phyloP scores from a whole-genome alignment of 108 stramenopile species.

The Parmales sp. region DNA sequence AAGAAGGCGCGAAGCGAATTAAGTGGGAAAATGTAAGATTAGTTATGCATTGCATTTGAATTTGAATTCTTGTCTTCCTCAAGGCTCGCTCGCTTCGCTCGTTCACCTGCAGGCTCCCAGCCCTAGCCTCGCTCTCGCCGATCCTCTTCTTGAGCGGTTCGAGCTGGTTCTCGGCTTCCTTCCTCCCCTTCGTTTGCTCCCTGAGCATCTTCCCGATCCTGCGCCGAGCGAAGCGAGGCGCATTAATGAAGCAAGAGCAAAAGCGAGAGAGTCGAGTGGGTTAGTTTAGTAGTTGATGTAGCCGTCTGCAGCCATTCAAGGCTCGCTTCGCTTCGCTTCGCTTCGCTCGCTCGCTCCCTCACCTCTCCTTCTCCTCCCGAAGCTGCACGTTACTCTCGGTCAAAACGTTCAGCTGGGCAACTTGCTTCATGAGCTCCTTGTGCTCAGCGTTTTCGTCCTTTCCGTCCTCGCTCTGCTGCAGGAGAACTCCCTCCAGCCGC shows the following conservation, averaged over 20 bases:
- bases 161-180: slow-evolving; percentile 29
- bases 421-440: slow-evolving; percentile 13
- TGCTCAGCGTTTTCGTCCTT: slow-evolving; percentile 12
- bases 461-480: neutral
- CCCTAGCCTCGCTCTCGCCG: slow-evolving; percentile 44
- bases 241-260: too few species aligned
- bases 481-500: slow-evolving; percentile 8
- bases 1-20: too few species aligned
- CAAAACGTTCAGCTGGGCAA: slow-evolving; percentile 55
- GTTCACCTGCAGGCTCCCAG: slow-evolving; percentile 49
- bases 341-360: slow-evolving; percentile 25
- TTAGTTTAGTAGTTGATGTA: too few species aligned
- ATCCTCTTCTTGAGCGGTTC: slow-evolving; percentile 36
- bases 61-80: too few species aligned
- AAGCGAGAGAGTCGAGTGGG: too few species aligned
- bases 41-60: too few species aligned
- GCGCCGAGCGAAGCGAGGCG: too few species aligned
- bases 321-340: slow-evolving; percentile 30
- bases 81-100: too few species aligned
- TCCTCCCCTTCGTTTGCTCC: slow-evolving; percentile 29
- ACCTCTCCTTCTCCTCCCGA: slow-evolving; percentile 47
- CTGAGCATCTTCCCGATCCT: slow-evolving; percentile 29
- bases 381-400: slow-evolving; percentile 66
- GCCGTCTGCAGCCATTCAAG: too few species aligned
- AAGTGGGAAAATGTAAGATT: too few species aligned